These are phyloP conservation scores for Cucumis melo DNA, from an alignment of 306 rosid genomes.

Conservation along the genomic window DNA sequence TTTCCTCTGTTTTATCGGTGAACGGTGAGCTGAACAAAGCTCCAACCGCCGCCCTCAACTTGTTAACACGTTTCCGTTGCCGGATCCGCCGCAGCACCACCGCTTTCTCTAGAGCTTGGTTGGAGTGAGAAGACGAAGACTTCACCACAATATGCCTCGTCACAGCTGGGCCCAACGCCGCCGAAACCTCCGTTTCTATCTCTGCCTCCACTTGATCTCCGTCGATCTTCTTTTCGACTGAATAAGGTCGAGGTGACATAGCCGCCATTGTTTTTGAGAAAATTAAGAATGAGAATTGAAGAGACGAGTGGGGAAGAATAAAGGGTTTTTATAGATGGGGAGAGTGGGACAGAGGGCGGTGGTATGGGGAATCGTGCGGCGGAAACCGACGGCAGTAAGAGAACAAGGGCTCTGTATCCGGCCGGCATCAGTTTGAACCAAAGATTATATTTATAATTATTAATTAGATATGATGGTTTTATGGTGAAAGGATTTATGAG, in stretches of 20 bases:
- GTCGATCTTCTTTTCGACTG: not conserved
- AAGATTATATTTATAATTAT: not conserved
- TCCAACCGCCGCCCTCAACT: slow-evolving; percentile 10
- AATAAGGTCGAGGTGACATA: not conserved
- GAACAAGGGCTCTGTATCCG: not conserved
- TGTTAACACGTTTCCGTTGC: slow-evolving; percentile 27
- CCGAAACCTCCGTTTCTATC: not conserved
- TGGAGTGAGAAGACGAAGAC: slow-evolving; percentile 5
- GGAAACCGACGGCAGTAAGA: not conserved
- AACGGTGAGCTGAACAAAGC: slow-evolving; percentile 14
- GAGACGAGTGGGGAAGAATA: not conserved
- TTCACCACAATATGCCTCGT: slow-evolving; percentile 21
- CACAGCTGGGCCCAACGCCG: not conserved
- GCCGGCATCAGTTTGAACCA: not conserved
- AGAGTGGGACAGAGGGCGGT: not conserved
- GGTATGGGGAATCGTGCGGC: not conserved
- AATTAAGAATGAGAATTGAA: not conserved
- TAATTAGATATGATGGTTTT: not conserved
- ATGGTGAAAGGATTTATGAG: not conserved
- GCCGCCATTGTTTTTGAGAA: not conserved
- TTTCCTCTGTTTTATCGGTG: not conserved
- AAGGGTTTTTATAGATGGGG: not conserved
- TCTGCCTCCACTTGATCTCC: slow-evolving; percentile 2
- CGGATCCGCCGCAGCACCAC: slow-evolving; percentile 27
- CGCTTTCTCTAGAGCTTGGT: slow-evolving; percentile 17